Evolutionary conservation across 352 stramenopile species (phyloP).

Genomic region (Globisporangium okanoganense): DNA sequence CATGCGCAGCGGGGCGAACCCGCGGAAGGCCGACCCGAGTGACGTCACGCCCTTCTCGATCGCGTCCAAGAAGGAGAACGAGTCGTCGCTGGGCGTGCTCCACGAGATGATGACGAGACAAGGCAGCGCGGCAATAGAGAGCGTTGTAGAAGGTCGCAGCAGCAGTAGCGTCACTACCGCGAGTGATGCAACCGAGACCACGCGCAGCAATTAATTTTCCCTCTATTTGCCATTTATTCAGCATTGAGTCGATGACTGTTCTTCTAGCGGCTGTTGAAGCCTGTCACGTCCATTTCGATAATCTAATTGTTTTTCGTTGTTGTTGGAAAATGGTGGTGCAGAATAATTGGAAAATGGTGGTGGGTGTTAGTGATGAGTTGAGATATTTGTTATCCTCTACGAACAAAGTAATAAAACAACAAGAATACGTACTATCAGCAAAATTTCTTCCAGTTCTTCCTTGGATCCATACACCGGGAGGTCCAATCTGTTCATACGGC

Average conservation of each 20-base stretch:
- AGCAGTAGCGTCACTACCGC: conserved; percentile 12
- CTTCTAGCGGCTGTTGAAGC: conserved; percentile 62
- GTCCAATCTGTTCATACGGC: conserved; percentile 48
- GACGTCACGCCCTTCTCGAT: conserved; percentile 60
- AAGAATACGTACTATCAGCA: conserved; percentile 83
- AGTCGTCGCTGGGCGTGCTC: conserved; percentile 47
- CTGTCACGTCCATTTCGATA: conserved; percentile 71
- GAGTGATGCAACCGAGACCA: conserved; percentile 17
- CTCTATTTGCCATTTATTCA: not conserved
- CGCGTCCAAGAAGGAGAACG: conserved; percentile 68
- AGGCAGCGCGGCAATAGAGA: conserved; percentile 9
- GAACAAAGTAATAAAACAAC: not conserved
- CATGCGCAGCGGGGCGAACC: conserved; percentile 53
- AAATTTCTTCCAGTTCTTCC: conserved; percentile 90
- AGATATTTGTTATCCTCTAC: not conserved
- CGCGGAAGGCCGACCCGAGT: conserved; percentile 31
- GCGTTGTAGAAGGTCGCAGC: not conserved
- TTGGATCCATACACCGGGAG: conserved; percentile 78
- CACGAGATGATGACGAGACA: conserved; percentile 36
- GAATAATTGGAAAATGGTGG: not conserved
- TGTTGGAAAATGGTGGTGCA: not conserved
- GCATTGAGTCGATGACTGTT: not conserved
- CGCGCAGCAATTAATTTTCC: conserved; percentile 9
- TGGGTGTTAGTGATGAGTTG: not conserved
- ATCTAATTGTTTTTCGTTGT: conserved; percentile 31